Conservation (phyloP, 441 rosid genomes). For the Adansonia rubrostipa region DNA sequence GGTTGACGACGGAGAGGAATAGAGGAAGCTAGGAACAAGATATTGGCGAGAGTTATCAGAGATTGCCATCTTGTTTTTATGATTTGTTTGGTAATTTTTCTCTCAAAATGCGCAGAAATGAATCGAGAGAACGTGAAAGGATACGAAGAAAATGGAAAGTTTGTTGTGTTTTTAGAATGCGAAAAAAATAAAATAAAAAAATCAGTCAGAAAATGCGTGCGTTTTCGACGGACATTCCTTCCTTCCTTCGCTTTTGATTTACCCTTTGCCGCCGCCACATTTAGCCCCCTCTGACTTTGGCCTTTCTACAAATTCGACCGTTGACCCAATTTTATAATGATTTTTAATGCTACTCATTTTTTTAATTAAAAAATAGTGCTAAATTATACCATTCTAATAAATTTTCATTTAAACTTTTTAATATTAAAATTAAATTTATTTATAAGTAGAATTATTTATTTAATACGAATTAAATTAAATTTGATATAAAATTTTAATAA, state of each 20-base stretch:
- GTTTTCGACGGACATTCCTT: not conserved
- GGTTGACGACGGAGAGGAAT: conserved; percentile 41
- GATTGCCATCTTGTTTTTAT: conserved; percentile 42
- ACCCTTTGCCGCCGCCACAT: not conserved
- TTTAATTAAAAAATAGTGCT: no score
- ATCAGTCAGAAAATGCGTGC: conserved; percentile 9
- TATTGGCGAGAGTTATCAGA: conserved; percentile 40
- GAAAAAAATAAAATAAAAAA: conserved; percentile 8
- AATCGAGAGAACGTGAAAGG: not conserved
- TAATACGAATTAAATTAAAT: no score
- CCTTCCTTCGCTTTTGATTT: conserved; percentile 5
- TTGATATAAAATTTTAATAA: no score
- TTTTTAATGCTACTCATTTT: no score
- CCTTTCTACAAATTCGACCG: no score
- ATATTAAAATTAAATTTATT: no score
- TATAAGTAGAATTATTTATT: no score
- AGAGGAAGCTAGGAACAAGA: conserved; percentile 60
- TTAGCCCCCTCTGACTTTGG: not conserved
- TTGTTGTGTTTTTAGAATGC: conserved; percentile 22
- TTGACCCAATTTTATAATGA: no score
- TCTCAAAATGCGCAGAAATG: not conserved
- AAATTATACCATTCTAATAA: no score
- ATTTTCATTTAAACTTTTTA: no score
- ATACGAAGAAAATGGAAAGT: conserved; percentile 25
- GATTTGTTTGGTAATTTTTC: not conserved